These are phyloP conservation scores for Camellia oleifera DNA, from an alignment of 179 eudicot genomes.

Conservation along the genomic window DNA sequence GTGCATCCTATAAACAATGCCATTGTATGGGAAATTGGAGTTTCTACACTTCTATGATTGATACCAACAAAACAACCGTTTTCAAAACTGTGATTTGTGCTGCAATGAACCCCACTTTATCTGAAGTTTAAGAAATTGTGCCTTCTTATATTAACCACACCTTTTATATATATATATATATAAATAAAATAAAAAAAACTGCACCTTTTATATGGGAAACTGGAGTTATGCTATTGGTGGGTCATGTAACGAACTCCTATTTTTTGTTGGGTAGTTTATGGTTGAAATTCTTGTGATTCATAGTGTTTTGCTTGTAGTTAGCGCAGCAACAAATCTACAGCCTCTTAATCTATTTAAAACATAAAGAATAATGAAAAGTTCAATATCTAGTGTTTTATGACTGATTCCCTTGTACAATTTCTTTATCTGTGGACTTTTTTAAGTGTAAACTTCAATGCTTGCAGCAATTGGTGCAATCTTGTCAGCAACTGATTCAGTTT, in stretches of 20 bases:
- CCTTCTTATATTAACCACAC: background rate
- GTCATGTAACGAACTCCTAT: background rate
- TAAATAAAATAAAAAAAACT: too few relatives aligned
- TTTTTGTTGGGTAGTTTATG: conserved; percentile 5
- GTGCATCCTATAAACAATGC: too few relatives aligned
- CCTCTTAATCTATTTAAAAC: background rate
- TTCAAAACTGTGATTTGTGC: too few relatives aligned
- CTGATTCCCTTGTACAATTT: background rate
- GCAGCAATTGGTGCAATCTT: conserved; percentile 80
- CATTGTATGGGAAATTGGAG: too few relatives aligned
- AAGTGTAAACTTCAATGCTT: conserved; percentile 7
- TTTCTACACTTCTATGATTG: too few relatives aligned
- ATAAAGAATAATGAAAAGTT: background rate
- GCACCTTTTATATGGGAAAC: background rate
- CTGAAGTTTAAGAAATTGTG: background rate
- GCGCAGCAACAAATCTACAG: background rate
- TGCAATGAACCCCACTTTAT: background rate
- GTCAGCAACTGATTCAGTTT: conserved; percentile 80
- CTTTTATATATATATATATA: too few relatives aligned
- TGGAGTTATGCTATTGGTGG: background rate
- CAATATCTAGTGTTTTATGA: background rate
- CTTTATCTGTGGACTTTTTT: background rate
- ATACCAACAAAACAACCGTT: too few relatives aligned
- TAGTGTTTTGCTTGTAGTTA: background rate
- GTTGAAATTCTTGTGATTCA: background rate